Evolutionary conservation across 441 rosid genomes (phyloP).

Genomic region (Euphorbia celastroides): DNA sequence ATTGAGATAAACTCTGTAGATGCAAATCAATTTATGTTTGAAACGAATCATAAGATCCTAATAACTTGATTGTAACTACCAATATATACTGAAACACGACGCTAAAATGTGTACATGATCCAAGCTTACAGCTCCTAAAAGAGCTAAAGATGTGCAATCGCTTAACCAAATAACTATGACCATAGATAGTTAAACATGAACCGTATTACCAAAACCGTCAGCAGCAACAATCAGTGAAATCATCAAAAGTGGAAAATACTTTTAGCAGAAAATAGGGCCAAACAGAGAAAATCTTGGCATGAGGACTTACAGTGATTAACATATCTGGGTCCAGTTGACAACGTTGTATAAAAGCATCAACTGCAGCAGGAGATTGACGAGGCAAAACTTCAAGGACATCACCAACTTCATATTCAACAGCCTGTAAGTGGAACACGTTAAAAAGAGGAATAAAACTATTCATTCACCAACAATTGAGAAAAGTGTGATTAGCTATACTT

Average conservation of each 20-base stretch:
- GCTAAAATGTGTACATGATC: background rate
- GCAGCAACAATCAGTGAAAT: background rate
- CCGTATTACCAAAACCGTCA: background rate
- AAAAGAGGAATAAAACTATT: conserved; percentile 3
- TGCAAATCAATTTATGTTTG: no score
- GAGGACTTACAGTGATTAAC: conserved; percentile 55
- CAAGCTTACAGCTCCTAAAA: background rate
- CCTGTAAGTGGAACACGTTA: conserved; percentile 29
- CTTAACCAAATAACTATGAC: background rate
- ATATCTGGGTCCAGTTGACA: conserved; percentile 81
- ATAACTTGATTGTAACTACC: no score
- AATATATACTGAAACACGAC: background rate
- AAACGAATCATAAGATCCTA: no score
- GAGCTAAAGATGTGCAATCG: background rate
- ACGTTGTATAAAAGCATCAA: conserved; percentile 64
- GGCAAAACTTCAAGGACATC: conserved; percentile 92
- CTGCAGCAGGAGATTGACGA: conserved; percentile 52
- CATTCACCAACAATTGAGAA: background rate
- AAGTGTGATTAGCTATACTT: conserved; percentile 26
- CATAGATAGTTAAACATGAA: background rate
- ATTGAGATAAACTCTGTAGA: no score
- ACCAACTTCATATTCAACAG: conserved; percentile 61
- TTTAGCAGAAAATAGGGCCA: background rate
- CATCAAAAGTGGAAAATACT: background rate
- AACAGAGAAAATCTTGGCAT: conserved; percentile 1